Evolutionary conservation across 495 filamentous ascomycete genomes (phyloP).

Genomic region (Rhizodiscina lignyota): DNA sequence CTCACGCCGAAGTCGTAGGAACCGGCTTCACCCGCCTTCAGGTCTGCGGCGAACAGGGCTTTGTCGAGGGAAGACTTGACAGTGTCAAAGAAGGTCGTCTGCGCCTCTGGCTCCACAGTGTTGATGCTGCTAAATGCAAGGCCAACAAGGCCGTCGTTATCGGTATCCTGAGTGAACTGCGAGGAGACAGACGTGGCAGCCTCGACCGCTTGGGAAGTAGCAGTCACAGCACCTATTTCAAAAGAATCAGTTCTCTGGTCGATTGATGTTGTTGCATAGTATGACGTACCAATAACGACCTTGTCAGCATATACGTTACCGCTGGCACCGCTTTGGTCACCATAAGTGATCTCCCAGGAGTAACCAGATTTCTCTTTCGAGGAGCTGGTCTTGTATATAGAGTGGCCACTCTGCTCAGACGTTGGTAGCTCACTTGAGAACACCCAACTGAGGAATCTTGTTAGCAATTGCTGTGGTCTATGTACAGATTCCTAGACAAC

Average conservation of each 20-base stretch:
- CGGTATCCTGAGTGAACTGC: constrained; percentile 39
- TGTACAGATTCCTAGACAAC: constrained; percentile 15
- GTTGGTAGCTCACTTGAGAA: constrained; percentile 30
- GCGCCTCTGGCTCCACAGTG: constrained; percentile 38
- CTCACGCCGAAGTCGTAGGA: constrained; percentile 54
- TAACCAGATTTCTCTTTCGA: constrained; percentile 28
- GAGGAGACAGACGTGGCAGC: constrained; percentile 42
- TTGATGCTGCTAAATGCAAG: constrained; percentile 60
- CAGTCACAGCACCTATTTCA: constrained; percentile 47
- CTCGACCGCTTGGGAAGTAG: constrained; percentile 51
- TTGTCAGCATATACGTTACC: constrained; percentile 56
- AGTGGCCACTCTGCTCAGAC: constrained; percentile 29
- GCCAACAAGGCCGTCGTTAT: constrained; percentile 58
- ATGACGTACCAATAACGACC: constrained; percentile 52
- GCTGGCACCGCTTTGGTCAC: constrained; percentile 47
- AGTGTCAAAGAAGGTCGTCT: constrained; percentile 62
- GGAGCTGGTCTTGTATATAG: constrained; percentile 36
- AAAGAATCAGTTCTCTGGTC: no score
- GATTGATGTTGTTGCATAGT: no score
- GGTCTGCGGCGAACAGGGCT: constrained; percentile 49
- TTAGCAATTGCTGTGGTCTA: no score
- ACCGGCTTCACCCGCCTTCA: constrained; percentile 48
- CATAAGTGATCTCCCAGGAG: constrained; percentile 54
- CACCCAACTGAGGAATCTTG: constrained; percentile 11
- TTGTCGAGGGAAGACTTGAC: constrained; percentile 37